Evolutionary conservation across 1,284 basidiomycete genomes (phyloP).

Genomic region (Puccinia coronata): DNA sequence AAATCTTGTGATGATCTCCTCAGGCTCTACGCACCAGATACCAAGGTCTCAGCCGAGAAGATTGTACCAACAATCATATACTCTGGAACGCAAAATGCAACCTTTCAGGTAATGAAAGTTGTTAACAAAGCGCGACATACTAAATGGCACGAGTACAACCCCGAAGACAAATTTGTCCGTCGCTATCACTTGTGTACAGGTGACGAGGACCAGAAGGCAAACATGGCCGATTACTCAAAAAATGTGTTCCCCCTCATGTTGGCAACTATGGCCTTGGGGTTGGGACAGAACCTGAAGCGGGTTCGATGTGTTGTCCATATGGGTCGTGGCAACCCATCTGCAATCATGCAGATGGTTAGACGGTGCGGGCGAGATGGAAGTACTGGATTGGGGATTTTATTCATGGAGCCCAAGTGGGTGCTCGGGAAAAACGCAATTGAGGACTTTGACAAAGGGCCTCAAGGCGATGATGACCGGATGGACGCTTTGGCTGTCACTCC

Average conservation of each 20-base stretch:
- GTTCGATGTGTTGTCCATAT: too few relatives aligned
- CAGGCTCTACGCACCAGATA: background rate
- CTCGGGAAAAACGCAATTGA: background rate
- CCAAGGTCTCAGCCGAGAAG: background rate
- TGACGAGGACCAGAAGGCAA: background rate
- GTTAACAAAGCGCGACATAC: background rate
- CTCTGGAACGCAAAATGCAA: background rate
- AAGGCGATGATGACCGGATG: background rate
- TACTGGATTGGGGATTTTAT: background rate
- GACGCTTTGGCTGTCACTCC: constrained; percentile 6
- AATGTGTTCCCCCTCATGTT: background rate
- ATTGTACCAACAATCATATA: background rate
- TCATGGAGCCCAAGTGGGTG: background rate
- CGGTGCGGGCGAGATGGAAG: too few relatives aligned
- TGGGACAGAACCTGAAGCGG: too few relatives aligned
- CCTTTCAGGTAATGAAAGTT: background rate
- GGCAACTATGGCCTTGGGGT: too few relatives aligned
- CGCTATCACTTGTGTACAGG: background rate
- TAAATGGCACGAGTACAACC: background rate
- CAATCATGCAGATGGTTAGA: too few relatives aligned
- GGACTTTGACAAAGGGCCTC: background rate
- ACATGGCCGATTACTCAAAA: background rate
- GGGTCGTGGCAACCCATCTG: too few relatives aligned
- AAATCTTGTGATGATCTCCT: background rate
- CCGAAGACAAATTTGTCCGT: background rate